These are phyloP conservation scores for Verruconis gallopava DNA, from an alignment of 2,329 filamentous ascomycete species.

Conservation along the genomic window DNA sequence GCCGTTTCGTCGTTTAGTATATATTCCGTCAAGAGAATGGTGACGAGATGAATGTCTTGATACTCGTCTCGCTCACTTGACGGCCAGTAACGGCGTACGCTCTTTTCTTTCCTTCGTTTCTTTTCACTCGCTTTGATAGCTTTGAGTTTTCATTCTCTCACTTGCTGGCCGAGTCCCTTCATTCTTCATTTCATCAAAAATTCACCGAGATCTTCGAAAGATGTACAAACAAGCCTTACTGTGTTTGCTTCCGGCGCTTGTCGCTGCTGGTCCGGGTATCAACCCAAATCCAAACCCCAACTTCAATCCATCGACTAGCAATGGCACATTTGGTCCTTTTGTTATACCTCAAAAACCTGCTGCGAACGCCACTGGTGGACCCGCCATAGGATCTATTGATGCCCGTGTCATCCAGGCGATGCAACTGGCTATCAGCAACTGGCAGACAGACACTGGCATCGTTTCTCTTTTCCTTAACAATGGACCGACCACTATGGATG, in stretches of 20 bases:
- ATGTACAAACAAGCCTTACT: no score
- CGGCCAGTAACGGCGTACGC: neutral
- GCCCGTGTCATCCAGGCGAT: constrained; percentile 6
- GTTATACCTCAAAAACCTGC: constrained; percentile 1
- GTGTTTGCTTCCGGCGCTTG: constrained; percentile 1
- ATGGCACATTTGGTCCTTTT: constrained; percentile 10
- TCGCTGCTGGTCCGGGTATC: constrained; percentile 3
- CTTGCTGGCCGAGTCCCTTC: neutral
- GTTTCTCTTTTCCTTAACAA: constrained; percentile 26
- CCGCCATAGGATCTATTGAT: constrained; percentile 7
- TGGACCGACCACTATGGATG: constrained; percentile 21
- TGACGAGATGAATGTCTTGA: no score
- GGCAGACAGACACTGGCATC: constrained; percentile 25
- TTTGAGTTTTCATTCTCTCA: neutral
- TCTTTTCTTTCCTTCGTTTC: neutral
- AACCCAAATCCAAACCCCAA: constrained; percentile 10
- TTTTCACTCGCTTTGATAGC: neutral
- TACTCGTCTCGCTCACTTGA: neutral
- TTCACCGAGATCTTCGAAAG: no score
- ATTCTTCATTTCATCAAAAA: neutral
- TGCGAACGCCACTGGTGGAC: constrained; percentile 8
- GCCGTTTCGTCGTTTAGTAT: neutral
- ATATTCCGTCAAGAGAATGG: no score
- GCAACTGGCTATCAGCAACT: constrained; percentile 21
- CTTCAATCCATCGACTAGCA: constrained; percentile 10